phyloP scores from a whole-genome alignment of 768 basidiomycete genomes.

The Harrya chromipes region DNA sequence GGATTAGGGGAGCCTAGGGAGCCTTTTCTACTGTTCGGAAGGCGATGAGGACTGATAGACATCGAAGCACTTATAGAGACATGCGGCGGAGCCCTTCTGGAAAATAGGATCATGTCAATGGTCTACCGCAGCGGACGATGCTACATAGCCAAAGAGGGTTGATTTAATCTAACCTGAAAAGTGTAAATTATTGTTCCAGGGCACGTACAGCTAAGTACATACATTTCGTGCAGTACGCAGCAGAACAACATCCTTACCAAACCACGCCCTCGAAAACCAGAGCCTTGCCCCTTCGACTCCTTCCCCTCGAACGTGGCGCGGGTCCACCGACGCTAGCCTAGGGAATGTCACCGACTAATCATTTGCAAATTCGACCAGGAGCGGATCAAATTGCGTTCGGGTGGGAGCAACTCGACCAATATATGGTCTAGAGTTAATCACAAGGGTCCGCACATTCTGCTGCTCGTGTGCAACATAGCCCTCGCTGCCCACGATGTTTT shows the following conservation, averaged over 20 bases:
- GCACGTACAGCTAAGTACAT: slow-evolving; percentile 17
- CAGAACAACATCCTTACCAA: slow-evolving; percentile 24
- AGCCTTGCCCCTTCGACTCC: not conserved
- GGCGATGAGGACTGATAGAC: slow-evolving; percentile 15
- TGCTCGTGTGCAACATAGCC: slow-evolving; percentile 1
- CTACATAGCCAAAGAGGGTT: slow-evolving; percentile 13
- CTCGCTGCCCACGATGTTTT: too few species aligned
- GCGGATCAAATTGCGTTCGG: slow-evolving; percentile 12
- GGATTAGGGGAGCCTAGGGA: not conserved
- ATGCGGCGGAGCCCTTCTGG: slow-evolving; percentile 22
- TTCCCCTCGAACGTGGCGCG: slow-evolving; percentile 3
- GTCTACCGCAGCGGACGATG: slow-evolving; percentile 6
- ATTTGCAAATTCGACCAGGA: slow-evolving; percentile 1
- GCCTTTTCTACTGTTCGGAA: slow-evolving; percentile 21
- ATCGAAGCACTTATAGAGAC: slow-evolving; percentile 14
- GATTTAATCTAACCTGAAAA: slow-evolving; percentile 33
- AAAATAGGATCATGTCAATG: slow-evolving; percentile 19
- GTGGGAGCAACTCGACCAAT: not conserved
- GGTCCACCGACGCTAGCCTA: not conserved
- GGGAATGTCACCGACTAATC: not conserved
- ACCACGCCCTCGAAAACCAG: slow-evolving; percentile 16
- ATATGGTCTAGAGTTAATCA: not conserved
- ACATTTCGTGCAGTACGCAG: slow-evolving; percentile 6
- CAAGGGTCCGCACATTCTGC: not conserved
- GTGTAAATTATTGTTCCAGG: slow-evolving; percentile 30